A percentile compares a stretch with the other conserved stretches of the same genome.
Evolutionary conservation across 108 stramenopile species (phyloP).

Genomic region (Schizochytrium sp.): DNA sequence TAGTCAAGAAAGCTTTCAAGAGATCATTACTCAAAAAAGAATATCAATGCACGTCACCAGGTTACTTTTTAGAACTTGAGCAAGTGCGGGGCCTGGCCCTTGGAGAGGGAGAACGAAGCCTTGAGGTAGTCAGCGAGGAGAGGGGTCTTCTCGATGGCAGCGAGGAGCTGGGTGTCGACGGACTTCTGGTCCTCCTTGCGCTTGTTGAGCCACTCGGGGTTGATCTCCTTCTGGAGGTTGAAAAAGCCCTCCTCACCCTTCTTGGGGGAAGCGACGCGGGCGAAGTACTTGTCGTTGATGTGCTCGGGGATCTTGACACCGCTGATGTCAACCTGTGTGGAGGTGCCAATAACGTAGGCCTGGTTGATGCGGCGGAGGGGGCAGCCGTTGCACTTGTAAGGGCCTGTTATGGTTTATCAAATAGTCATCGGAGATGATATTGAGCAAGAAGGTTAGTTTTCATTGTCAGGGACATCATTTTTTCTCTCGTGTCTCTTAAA

Average conservation of each 20-base stretch:
- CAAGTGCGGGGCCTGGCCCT: slow-evolving; percentile 93
- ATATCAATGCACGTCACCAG: too few relatives aligned
- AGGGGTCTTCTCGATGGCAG: slow-evolving; percentile 83
- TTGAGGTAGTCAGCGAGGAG: slow-evolving; percentile 86
- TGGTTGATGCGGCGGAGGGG: slow-evolving; percentile 98
- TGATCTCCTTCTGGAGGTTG: slow-evolving; percentile 70
- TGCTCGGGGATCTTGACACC: slow-evolving; percentile 85
- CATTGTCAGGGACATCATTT: neutral
- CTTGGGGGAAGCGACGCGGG: slow-evolving; percentile 70
- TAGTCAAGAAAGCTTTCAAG: too few relatives aligned
- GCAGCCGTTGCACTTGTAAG: slow-evolving; percentile 98
- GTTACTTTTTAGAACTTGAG: slow-evolving; percentile 90
- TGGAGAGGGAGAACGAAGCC: slow-evolving; percentile 88
- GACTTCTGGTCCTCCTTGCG: slow-evolving; percentile 64
- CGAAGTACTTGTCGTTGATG: slow-evolving; percentile 92
- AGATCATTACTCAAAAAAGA: too few relatives aligned
- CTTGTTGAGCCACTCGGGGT: slow-evolving; percentile 75
- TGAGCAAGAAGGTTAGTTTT: neutral
- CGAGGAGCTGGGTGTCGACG: slow-evolving; percentile 89
- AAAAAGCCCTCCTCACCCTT: slow-evolving; percentile 76
- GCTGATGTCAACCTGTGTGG: slow-evolving; percentile 91
- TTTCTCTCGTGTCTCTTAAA: neutral
- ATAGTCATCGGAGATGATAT: neutral
- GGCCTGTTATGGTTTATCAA: slow-evolving; percentile 77
- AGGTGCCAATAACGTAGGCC: slow-evolving; percentile 98